A percentile compares a stretch with the other conserved stretches of the same genome.
phyloP scores from a whole-genome alignment of 1,284 basidiomycete genomes.

The Hypsizygus ulmarius region DNA sequence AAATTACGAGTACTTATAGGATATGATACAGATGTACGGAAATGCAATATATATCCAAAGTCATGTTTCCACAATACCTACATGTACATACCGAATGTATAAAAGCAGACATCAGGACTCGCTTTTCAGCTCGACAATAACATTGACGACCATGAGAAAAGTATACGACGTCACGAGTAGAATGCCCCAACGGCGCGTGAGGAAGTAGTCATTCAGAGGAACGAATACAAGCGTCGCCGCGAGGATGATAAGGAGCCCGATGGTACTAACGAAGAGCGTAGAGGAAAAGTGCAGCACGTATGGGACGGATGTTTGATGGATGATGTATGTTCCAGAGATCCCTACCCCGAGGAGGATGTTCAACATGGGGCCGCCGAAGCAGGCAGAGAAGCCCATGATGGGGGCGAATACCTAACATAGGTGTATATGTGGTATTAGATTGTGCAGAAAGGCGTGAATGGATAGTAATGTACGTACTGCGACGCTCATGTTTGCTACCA shows the following conservation, averaged over 20 bases:
- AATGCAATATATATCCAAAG: too few species aligned
- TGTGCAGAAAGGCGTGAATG: background rate
- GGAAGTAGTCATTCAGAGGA: slow-evolving; percentile 79
- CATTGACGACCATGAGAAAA: slow-evolving; percentile 69
- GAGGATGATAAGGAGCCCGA: slow-evolving; percentile 77
- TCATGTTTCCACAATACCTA: too few species aligned
- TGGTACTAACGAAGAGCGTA: slow-evolving; percentile 80
- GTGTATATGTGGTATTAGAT: slow-evolving; percentile 5
- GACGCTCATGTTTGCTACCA: slow-evolving; percentile 95
- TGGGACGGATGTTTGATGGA: slow-evolving; percentile 54
- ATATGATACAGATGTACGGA: too few species aligned
- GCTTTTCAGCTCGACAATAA: slow-evolving; percentile 64
- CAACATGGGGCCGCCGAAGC: slow-evolving; percentile 94
- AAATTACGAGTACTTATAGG: too few species aligned
- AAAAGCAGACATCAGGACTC: slow-evolving; percentile 3
- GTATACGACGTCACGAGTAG: slow-evolving; percentile 76
- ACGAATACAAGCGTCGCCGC: slow-evolving; percentile 80
- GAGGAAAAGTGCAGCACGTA: slow-evolving; percentile 77
- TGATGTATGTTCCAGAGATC: slow-evolving; percentile 75
- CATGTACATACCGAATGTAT: too few species aligned
- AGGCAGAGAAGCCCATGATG: slow-evolving; percentile 91
- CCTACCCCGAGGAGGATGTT: slow-evolving; percentile 93
- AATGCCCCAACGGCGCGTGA: slow-evolving; percentile 79
- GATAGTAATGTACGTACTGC: slow-evolving; percentile 49
- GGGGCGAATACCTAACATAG: slow-evolving; percentile 83